These are phyloP conservation scores for Schrenkiella parvula DNA, from an alignment of 345 rosid species.

Conservation along the genomic window DNA sequence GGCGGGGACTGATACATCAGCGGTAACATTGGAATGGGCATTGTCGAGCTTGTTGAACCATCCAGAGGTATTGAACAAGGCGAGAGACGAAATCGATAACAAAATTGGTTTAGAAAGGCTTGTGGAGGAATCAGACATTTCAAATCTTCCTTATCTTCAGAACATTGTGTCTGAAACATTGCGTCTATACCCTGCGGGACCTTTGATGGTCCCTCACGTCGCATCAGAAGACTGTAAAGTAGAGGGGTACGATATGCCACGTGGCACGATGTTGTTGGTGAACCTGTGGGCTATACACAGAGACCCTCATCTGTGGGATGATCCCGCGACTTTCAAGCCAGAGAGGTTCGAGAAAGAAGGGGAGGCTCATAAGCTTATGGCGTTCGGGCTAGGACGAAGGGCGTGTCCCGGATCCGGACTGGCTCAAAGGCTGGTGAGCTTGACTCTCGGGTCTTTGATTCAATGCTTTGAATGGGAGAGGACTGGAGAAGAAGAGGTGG, in stretches of 20 bases:
- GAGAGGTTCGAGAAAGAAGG: constrained; percentile 32
- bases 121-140: constrained; percentile 35
- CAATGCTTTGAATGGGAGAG: constrained; percentile 31
- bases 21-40: constrained; percentile 51
- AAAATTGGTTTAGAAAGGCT: constrained; percentile 26
- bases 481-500: constrained; percentile 24
- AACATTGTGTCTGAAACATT: constrained; percentile 41
- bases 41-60: constrained; percentile 40
- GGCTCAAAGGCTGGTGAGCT: constrained; percentile 30
- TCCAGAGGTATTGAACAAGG: constrained; percentile 32
- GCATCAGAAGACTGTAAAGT: constrained; percentile 38
- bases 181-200: constrained; percentile 36
- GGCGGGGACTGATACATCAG: constrained; percentile 49
- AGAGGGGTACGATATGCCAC: constrained; percentile 37
- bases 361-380: constrained; percentile 26
- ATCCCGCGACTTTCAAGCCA: constrained; percentile 19
- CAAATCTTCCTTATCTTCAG: constrained; percentile 38
- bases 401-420: constrained; percentile 46
- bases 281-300: constrained; percentile 19
- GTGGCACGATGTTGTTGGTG: constrained; percentile 29
- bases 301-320: constrained; percentile 29
- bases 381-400: constrained; percentile 50
- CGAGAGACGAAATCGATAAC: constrained; percentile 27
- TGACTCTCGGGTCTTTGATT: constrained; percentile 22
- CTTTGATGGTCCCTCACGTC: constrained; percentile 31